Evolutionary conservation across 1,139 yeast species (phyloP), one percentile per base, ranked within the genome.

Genomic region (Nakaseomyces bracarensis): DNA sequence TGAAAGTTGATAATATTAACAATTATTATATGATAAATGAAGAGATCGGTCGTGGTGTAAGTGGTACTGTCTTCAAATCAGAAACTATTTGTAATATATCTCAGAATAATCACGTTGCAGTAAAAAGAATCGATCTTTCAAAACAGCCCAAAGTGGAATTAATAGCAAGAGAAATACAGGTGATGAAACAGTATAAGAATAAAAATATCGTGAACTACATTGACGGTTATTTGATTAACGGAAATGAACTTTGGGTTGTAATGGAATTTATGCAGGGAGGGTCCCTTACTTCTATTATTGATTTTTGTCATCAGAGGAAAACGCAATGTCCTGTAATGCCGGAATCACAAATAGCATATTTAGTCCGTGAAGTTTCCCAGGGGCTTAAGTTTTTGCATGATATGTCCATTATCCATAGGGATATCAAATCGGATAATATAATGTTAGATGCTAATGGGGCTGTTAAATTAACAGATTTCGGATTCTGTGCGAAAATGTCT

Each of bases 181-280:
- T 91, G 31, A 91, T 91, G 98, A 85, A 85, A 63, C 95, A 87
- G 52, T 79, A 91, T 42, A 82, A 79, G 54, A 97, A 91, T 65
- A 79, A 82, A 47, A 91, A 91, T 60, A 89, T 91, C 62, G 98
- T 91, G 46, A 91, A 89, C 61, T 91, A 82, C 63, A 73, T 91
- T 48, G 97, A 91, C 60, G 84, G 95, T 1, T 91, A 80, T 59
- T 69, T 91, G 47, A 69, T 82, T 70, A 65, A 85, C 63, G 52
- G 75, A 66, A 55, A 73, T 65, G 73, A 69, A 48, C 63, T 86
- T 48, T 86, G 96, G 96, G 96, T 86, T 15, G 83, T 86, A 22
- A 86, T 86, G 96, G 96, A 86, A 61, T 87, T 78, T 60, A 86
- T 86, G 96, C 95, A 87, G 61, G 91, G 91, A 43, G 91, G 91